Percentiles rank a stretch among this genome's conserved stretches.
Conservation (phyloP, 1,284 basidiomycete species). For the Cryptococcus sp. region DNA sequence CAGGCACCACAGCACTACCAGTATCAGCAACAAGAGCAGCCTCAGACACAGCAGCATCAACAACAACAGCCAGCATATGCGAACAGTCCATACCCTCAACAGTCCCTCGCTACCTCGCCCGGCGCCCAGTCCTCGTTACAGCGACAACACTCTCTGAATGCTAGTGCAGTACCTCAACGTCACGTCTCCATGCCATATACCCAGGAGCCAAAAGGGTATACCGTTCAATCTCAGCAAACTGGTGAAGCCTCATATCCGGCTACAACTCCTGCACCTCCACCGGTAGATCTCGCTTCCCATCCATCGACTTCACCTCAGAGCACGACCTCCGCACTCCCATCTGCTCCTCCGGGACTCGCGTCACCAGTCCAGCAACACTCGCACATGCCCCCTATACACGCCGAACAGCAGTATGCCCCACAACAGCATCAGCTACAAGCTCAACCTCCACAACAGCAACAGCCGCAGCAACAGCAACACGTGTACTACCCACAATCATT, state of each 20-base stretch:
- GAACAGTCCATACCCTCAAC: background rate
- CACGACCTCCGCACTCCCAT: background rate
- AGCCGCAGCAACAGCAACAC: slow-evolving; percentile 8
- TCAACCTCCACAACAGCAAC: slow-evolving; percentile 16
- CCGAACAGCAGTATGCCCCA: background rate
- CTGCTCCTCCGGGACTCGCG: too few species aligned
- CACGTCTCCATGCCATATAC: slow-evolving; percentile 18
- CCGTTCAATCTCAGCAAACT: slow-evolving; percentile 9
- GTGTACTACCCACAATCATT: slow-evolving; percentile 32
- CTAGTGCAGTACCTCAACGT: slow-evolving; percentile 5
- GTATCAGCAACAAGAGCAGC: slow-evolving; percentile 13
- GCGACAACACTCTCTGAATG: background rate
- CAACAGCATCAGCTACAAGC: slow-evolving; percentile 36
- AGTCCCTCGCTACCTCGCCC: too few species aligned
- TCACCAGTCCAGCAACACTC: background rate
- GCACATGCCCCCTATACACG: background rate
- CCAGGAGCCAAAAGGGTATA: slow-evolving; percentile 1
- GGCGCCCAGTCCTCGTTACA: too few species aligned
- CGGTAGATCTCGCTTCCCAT: slow-evolving; percentile 26
- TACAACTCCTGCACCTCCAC: slow-evolving; percentile 17
- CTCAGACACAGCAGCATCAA: slow-evolving; percentile 10
- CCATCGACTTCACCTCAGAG: slow-evolving; percentile 15
- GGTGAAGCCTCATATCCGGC: background rate
- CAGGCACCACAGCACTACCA: slow-evolving; percentile 16
- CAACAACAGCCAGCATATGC: background rate